Evolutionary conservation across 306 rosid species (phyloP), one percentile per base, ranked within the genome.

Genomic region (Erythrophleum fordii): DNA sequence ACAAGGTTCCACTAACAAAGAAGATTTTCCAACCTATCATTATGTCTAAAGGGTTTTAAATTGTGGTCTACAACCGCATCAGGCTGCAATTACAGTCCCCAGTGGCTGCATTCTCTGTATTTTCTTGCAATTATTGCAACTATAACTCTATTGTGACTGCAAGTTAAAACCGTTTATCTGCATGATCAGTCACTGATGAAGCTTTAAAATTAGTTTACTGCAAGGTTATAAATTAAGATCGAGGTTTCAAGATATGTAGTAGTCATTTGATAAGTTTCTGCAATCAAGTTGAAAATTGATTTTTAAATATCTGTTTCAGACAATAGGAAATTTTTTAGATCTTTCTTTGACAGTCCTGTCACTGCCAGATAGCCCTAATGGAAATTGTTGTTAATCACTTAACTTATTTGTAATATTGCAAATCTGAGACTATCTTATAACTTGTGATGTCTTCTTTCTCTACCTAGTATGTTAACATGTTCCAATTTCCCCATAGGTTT

Each of bases 361-460:
- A 56, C 60, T 42, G 23, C 35, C 70, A 11, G 60, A 69, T 4
- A 5, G 9, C 1, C 8, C 55, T 74, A 13, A 28, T 58, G 71
- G 29, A 80, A 72, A 35, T 49, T 48, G 16, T 4, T 64, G 12
- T 73, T 20, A 31, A 23, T 22, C 64, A 31, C 58, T 42, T 9
- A 58, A 46, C 72, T 31, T 59, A 8, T 31, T 39, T 58, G 29
- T 39, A 14, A 18, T 17, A 34, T 11, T 35, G 10, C 23, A 60
- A 25, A 34, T 62, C 22, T 17, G 31, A 45, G 34, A 70, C 34
- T 42, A 72, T 60, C 44, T 79, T 35, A 35, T 65, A 74, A 16
- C 69, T 9, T 67, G 10, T 66, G 11, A n/a, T 20, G 55, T 71
- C 52, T 69, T 35, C 23, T 45, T 58, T 72, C 60, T 55, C 48